Conservation (phyloP, 805 yeast species). For the Wickerhamiella sergipiensis region DNA sequence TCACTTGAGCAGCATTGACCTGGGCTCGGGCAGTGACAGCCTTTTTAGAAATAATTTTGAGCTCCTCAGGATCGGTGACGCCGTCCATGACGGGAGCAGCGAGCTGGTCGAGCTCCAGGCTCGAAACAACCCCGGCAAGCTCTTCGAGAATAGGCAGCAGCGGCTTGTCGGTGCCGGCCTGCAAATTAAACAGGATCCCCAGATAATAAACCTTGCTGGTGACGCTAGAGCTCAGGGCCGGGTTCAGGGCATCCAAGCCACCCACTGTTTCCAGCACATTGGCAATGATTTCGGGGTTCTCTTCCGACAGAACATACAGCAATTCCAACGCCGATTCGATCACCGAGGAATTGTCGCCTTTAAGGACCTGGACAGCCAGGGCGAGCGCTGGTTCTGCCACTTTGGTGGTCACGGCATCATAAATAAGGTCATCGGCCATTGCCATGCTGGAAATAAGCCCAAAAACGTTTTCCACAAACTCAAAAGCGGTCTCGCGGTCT, state of each 20-base stretch:
- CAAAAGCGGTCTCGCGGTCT: conserved; percentile 30
- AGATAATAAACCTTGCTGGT: conserved; percentile 17
- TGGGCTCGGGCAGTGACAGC: conserved; percentile 12
- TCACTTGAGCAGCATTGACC: conserved; percentile 51
- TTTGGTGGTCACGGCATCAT: conserved; percentile 26
- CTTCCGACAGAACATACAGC: conserved; percentile 23
- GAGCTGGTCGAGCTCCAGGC: not conserved
- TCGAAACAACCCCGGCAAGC: conserved; percentile 1
- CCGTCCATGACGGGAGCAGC: not conserved
- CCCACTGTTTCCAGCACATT: conserved; percentile 3
- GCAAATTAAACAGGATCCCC: conserved; percentile 20
- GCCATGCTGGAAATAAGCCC: conserved; percentile 56
- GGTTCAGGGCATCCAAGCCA: not conserved
- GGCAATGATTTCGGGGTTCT: conserved; percentile 10
- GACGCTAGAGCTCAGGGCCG: not conserved
- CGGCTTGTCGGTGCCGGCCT: conserved; percentile 5
- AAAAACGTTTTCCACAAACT: conserved; percentile 58
- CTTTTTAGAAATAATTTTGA: conserved; percentile 9
- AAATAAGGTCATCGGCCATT: conserved; percentile 50
- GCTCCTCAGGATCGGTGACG: conserved; percentile 10
- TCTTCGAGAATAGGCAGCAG: conserved; percentile 7
- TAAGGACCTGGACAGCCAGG: not conserved
- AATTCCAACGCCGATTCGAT: conserved; percentile 20
- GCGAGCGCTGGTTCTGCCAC: conserved; percentile 14
- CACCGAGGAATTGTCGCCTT: conserved; percentile 1